Base-by-base conservation (phyloP, 495 filamentous ascomycete genomes). In the Penicillium alfredii region DNA sequence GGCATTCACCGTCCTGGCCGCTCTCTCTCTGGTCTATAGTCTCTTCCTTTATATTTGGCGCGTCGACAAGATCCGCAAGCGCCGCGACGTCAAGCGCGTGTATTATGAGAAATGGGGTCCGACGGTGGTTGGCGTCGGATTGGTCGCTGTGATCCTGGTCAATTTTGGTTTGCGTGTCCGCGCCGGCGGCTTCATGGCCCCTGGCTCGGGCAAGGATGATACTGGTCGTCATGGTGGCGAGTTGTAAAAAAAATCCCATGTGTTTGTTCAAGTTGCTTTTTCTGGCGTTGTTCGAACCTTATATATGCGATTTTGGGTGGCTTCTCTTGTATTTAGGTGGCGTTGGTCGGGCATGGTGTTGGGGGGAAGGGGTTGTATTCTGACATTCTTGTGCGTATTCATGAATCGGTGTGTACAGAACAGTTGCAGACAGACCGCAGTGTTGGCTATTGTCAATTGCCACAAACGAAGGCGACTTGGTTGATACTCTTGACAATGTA, bases 21-120 rank as follows among this genome's bases (percentile, higher is more conserved):
- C 84, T 14, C 10, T 80, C 3, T 74, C 81, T 21, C 68, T 97
- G 8, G 57, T 84, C 37, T 98, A 98, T 60, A 80, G 78, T 21
- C 71, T 93, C 8, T 74, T 72, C 11, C 70, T 94, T 21, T 98
- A 94, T 60, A 64, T 95, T 24, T 95, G 88, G 75, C 77, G 92
- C 28, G 86, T 88, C 40, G 66, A 76, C 42, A 84, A 82, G 44
- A 95, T 97, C 55, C 77, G 84, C 45, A 75, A 78, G 49, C 74
- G 90, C 28, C 78, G 77, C 25, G 85, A 81, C 21, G 87, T 92
- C 20, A 83, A 76, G 42, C 60, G 64, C 6, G 61, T 69, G 1
- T 97, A 93, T 66, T 88, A 97, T 56, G 92, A 98, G 55, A 80
- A 78, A 45, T 81, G 74, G 65, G 92, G 92, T 0, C 92, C 92